These are phyloP conservation scores for Jimgerdemannia flammicorona DNA, from an alignment of 192 early-diverging fungal species.

Conservation along the genomic window DNA sequence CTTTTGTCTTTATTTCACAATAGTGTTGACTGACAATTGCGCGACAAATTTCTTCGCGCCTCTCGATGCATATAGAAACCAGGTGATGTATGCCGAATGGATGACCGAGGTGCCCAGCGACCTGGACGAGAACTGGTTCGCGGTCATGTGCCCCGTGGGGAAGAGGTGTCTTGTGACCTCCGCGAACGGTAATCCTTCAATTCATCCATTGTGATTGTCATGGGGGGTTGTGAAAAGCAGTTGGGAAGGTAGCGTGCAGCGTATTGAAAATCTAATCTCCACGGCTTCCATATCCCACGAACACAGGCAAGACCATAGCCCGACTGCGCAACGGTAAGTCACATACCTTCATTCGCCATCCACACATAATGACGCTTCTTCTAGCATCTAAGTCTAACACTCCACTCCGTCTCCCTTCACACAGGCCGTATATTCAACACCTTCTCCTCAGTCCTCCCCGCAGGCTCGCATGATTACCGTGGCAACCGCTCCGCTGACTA, in stretches of 20 bases:
- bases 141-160: constrained; percentile 50
- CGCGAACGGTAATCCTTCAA: constrained; percentile 34
- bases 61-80: constrained; percentile 31
- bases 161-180: constrained; percentile 54
- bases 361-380: too few relatives aligned
- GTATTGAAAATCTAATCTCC: neutral
- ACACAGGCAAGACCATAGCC: constrained; percentile 27
- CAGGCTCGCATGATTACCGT: constrained; percentile 39
- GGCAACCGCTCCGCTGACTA: constrained; percentile 49
- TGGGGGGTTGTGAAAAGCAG: neutral
- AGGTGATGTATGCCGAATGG: constrained; percentile 54
- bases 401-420: neutral
- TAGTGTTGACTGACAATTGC: neutral
- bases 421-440: constrained; percentile 29
- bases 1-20: too few relatives aligned
- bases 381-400: neutral
- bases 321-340: constrained; percentile 28
- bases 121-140: constrained; percentile 44
- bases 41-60: neutral
- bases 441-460: constrained; percentile 51
- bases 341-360: too few relatives aligned
- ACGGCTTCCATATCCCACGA: neutral
- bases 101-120: constrained; percentile 46
- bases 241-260: constrained; percentile 13
- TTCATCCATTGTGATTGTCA: constrained; percentile 1